These are phyloP conservation scores for Lachnellula cervina DNA, from an alignment of 2,329 filamentous ascomycete species.

Conservation along the genomic window DNA sequence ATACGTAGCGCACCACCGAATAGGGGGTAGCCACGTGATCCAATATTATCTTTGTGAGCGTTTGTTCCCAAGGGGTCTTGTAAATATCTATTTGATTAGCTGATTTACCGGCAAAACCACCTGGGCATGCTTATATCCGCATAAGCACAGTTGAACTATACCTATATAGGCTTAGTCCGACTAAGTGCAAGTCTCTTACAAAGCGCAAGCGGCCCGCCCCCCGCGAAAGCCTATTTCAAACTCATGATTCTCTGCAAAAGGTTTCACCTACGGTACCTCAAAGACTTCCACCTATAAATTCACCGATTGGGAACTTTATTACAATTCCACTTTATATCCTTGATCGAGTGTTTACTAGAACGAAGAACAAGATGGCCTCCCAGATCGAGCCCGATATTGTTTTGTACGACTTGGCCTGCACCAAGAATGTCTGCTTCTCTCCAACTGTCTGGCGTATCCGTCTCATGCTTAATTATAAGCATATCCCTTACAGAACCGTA, in stretches of 20 bases:
- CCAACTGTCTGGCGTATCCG: constrained; percentile 40
- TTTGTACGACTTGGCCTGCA: constrained; percentile 38
- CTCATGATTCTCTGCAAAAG: not conserved
- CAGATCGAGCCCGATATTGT: constrained; percentile 33
- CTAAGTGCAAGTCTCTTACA: too few species aligned
- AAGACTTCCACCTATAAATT: constrained; percentile 3
- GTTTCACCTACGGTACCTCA: not conserved
- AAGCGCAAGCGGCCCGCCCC: too few species aligned
- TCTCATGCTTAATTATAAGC: constrained; percentile 41
- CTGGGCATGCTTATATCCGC: too few species aligned
- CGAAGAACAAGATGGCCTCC: constrained; percentile 20
- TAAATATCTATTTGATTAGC: too few species aligned
- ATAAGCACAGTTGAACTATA: too few species aligned
- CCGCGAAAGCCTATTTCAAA: too few species aligned
- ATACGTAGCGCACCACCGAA: too few species aligned
- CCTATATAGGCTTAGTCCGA: too few species aligned
- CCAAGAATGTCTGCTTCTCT: constrained; percentile 38
- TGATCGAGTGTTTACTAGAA: constrained; percentile 11
- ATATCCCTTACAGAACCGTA: constrained; percentile 36
- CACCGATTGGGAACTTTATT: not conserved
- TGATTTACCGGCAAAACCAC: too few species aligned
- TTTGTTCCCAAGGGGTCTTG: too few species aligned
- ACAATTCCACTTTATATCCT: constrained; percentile 2
- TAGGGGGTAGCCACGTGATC: too few species aligned
- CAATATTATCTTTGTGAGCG: too few species aligned